A percentile compares a stretch with the other conserved stretches of the same genome.
These are phyloP conservation scores for Gossypium trilobum DNA, from an alignment of 441 rosid species.

Conservation along the genomic window DNA sequence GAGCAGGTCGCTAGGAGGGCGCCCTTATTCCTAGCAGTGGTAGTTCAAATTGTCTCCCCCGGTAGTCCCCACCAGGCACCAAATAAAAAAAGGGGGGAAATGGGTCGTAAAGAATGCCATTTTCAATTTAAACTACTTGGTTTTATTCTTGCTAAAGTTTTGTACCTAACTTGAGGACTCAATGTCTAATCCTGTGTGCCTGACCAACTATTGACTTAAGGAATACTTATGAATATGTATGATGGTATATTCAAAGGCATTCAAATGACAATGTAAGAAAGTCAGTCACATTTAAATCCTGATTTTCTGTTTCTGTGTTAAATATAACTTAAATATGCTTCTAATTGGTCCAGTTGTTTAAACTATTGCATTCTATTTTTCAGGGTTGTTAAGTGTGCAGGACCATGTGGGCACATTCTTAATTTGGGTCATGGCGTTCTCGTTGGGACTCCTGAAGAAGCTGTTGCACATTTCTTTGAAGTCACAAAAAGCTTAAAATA, in stretches of 20 bases:
- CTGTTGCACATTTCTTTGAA: conserved; percentile 85
- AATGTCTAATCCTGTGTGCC: not conserved
- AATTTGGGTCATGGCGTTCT: conserved; percentile 89
- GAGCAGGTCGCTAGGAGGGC: not conserved
- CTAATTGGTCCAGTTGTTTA: not conserved
- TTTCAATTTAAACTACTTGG: not conserved
- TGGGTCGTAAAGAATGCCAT: not conserved
- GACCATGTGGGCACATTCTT: conserved; percentile 76
- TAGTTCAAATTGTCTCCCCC: not conserved
- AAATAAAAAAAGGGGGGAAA: not conserved
- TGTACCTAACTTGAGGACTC: not conserved
- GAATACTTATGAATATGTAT: not conserved
- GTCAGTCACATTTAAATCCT: conserved; percentile 7
- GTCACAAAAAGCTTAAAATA: conserved; percentile 59
- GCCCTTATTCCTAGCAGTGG: not conserved
- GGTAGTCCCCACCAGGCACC: not conserved
- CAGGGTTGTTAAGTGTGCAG: conserved; percentile 81
- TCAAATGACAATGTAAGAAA: not conserved
- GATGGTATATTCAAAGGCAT: not conserved
- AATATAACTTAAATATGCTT: not conserved
- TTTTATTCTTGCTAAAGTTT: not conserved
- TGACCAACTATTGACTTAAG: not conserved
- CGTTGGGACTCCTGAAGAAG: conserved; percentile 93
- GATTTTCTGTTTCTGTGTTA: conserved; percentile 12
- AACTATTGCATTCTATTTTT: conserved; percentile 13